Evolutionary conservation across 129 eudicot species (phyloP).

Genomic region (Solidago caesia): DNA sequence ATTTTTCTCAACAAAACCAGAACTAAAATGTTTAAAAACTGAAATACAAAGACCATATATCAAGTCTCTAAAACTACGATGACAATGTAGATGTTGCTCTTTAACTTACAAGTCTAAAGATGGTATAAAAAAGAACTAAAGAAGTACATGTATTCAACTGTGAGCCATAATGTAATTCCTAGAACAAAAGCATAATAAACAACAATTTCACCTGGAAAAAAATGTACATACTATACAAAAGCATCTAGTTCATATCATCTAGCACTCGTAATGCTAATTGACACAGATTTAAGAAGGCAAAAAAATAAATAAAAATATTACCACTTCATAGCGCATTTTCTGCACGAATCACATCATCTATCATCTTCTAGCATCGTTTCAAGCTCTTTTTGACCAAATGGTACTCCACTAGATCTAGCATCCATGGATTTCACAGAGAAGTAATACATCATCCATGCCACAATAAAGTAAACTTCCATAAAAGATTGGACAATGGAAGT

Average conservation of each 20-base stretch:
- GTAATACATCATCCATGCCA: slow-evolving; percentile 78
- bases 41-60: not conserved
- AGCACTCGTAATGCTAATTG: slow-evolving; percentile 39
- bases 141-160: slow-evolving; percentile 8
- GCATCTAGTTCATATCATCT: slow-evolving; percentile 42
- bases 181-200: slow-evolving; percentile 11
- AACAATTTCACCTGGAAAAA: slow-evolving; percentile 16
- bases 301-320: slow-evolving; percentile 34
- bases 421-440: slow-evolving; percentile 65
- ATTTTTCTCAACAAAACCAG: not conserved
- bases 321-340: slow-evolving; percentile 21
- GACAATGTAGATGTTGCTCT: not conserved
- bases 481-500: slow-evolving; percentile 54
- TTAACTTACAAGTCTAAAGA: slow-evolving; percentile 1
- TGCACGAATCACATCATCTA: slow-evolving; percentile 36
- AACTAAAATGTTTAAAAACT: not conserved
- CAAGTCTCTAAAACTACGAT: slow-evolving; percentile 1
- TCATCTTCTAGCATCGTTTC: slow-evolving; percentile 54
- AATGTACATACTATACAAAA: slow-evolving; percentile 48
- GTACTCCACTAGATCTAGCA: slow-evolving; percentile 44
- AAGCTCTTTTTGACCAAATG: slow-evolving; percentile 67
- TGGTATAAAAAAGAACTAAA: not conserved
- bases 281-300: slow-evolving; percentile 23
- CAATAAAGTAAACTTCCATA: slow-evolving; percentile 84
- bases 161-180: slow-evolving; percentile 14